These are phyloP conservation scores for Beauveria australis DNA, from an alignment of 2,329 filamentous ascomycete species.

Conservation along the genomic window DNA sequence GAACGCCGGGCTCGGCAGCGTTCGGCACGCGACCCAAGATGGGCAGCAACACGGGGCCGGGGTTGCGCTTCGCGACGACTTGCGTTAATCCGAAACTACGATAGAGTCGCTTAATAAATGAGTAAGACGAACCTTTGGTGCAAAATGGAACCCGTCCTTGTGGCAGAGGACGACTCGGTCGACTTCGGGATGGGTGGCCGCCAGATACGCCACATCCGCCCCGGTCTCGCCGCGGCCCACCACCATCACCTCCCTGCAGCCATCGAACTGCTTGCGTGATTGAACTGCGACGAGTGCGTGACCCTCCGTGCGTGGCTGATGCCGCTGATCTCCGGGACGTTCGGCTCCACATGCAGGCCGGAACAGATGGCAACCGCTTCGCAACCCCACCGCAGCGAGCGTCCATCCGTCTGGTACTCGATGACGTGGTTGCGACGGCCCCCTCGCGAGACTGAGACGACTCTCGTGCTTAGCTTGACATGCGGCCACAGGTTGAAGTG, in stretches of 20 bases:
- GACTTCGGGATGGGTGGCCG: slow-evolving; percentile 29
- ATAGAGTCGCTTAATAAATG: no score
- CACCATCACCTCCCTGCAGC: slow-evolving; percentile 31
- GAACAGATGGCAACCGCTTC: slow-evolving; percentile 37
- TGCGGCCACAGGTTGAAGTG: slow-evolving; percentile 29
- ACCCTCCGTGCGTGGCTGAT: slow-evolving; percentile 25
- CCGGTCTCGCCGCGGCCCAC: slow-evolving; percentile 36
- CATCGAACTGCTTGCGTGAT: slow-evolving; percentile 30
- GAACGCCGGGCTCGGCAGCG: slow-evolving; percentile 25
- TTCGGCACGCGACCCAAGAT: slow-evolving; percentile 13
- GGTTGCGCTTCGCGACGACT: slow-evolving; percentile 11
- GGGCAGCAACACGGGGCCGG: slow-evolving; percentile 15
- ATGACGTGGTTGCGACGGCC: slow-evolving; percentile 8
- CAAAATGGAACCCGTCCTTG: slow-evolving; percentile 32
- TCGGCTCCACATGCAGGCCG: slow-evolving; percentile 31
- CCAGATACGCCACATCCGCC: slow-evolving; percentile 33
- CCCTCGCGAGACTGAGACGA: slow-evolving; percentile 19
- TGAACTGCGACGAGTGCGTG: slow-evolving; percentile 34
- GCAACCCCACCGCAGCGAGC: slow-evolving; percentile 22
- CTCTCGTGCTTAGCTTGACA: slow-evolving; percentile 26
- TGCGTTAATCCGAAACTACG: background rate
- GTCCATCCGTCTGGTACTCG: background rate
- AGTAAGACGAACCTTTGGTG: slow-evolving; percentile 29
- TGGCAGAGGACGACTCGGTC: slow-evolving; percentile 33
- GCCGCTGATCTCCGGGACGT: slow-evolving; percentile 28